Evolutionary conservation across 495 filamentous ascomycete species (phyloP).

Genomic region (Penicillium daleae): DNA sequence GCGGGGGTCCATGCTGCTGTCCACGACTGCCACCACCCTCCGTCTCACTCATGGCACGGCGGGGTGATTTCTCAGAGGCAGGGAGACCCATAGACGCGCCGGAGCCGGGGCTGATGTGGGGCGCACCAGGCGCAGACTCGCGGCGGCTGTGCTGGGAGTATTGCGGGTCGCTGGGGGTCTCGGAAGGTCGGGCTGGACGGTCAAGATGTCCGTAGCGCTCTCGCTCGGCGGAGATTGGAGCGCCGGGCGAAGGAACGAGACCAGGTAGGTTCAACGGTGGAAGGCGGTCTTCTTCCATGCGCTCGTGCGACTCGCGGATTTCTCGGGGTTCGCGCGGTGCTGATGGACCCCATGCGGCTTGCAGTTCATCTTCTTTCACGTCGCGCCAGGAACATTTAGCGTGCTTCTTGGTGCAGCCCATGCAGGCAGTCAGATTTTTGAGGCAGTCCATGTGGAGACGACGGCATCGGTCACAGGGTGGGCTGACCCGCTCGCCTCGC

Average conservation of each 20-base stretch:
- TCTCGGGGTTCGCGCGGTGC: conserved; percentile 12
- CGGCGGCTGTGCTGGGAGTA: conserved; percentile 29
- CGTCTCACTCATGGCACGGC: conserved; percentile 49
- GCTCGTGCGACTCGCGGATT: conserved; percentile 23
- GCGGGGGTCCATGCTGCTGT: conserved; percentile 19
- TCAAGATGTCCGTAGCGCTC: conserved; percentile 9
- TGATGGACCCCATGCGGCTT: conserved; percentile 30
- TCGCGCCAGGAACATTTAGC: conserved; percentile 83
- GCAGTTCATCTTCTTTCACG: conserved; percentile 70
- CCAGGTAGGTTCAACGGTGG: conserved; percentile 20
- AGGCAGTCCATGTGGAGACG: conserved; percentile 79
- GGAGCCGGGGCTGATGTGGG: conserved; percentile 21
- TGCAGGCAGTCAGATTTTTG: conserved; percentile 83
- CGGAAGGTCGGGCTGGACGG: conserved; percentile 12
- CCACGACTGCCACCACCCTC: conserved; percentile 32
- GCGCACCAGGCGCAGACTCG: conserved; percentile 39
- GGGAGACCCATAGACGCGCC: conserved; percentile 16
- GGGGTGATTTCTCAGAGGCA: conserved; percentile 35
- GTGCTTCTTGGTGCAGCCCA: conserved; percentile 87
- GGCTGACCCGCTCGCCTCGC: conserved; percentile 71
- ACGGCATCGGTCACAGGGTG: conserved; percentile 83
- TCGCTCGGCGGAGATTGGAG: conserved; percentile 27
- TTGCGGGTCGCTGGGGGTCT: conserved; percentile 10
- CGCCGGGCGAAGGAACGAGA: conserved; percentile 19
- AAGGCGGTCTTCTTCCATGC: conserved; percentile 24